phyloP scores from a whole-genome alignment of 768 basidiomycete species.

The Mycena belliarum region DNA sequence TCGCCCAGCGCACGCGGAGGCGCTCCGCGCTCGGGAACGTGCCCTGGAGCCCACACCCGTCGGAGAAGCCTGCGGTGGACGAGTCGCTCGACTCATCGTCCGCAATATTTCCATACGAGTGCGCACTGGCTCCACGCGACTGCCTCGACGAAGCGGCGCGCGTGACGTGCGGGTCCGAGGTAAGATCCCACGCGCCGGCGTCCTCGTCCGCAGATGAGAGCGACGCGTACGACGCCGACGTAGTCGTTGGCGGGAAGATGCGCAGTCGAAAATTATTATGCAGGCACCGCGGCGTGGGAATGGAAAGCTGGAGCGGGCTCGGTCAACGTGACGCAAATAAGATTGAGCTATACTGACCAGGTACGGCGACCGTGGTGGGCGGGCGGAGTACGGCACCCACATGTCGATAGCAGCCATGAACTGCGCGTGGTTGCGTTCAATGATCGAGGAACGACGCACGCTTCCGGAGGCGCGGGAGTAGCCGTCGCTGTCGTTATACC shows the following conservation, averaged over 20 bases:
- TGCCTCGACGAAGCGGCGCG: conserved; percentile 48
- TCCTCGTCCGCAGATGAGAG: conserved; percentile 78
- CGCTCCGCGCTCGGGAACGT: conserved; percentile 78
- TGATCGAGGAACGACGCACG: conserved; percentile 54
- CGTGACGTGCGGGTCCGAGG: conserved; percentile 75
- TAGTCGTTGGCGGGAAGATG: conserved; percentile 63
- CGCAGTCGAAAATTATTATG: conserved; percentile 74
- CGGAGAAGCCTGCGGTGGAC: conserved; percentile 51
- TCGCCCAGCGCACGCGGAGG: conserved; percentile 78
- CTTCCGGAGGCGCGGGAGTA: conserved; percentile 30
- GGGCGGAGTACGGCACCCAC: conserved; percentile 67
- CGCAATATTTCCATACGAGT: conserved; percentile 70
- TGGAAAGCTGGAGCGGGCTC: conserved; percentile 54
- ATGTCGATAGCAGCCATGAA: conserved; percentile 84
- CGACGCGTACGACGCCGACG: conserved; percentile 66
- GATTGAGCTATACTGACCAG: conserved; percentile 48
- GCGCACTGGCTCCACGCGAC: conserved; percentile 44
- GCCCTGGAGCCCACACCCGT: conserved; percentile 70
- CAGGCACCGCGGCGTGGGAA: conserved; percentile 77
- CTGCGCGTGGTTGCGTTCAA: conserved; percentile 61
- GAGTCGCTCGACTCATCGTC: conserved; percentile 85
- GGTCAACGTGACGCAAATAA: background rate
- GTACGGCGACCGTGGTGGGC: conserved; percentile 74
- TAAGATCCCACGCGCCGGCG: conserved; percentile 68
- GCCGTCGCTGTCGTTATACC: conserved; percentile 33